A percentile compares a stretch with the other conserved stretches of the same genome.
These are phyloP conservation scores for Rhizopus sp. DNA, from an alignment of 371 early-diverging fungal genomes.

Conservation along the genomic window DNA sequence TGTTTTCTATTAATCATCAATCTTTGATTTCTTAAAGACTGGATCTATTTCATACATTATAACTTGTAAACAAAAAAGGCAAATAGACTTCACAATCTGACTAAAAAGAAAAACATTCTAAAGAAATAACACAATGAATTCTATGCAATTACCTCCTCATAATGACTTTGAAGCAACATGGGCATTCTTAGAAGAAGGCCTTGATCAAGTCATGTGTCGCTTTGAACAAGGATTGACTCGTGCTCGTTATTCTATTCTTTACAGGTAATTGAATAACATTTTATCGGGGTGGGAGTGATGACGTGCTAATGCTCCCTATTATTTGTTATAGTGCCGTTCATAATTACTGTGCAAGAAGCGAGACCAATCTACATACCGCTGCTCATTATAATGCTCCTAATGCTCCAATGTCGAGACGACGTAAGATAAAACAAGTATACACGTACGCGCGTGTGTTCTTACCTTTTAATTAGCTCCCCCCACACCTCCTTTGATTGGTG, in stretches of 20 bases:
- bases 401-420: constrained; percentile 32
- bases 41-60: too few species aligned
- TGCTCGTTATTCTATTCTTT: constrained; percentile 80
- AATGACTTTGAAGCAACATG: constrained; percentile 73
- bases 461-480: constrained; percentile 15
- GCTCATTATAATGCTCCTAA: constrained; percentile 11
- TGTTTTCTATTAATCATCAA: too few species aligned
- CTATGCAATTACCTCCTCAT: constrained; percentile 42
- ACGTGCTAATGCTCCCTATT: neutral
- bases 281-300: neutral
- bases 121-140: constrained; percentile 17
- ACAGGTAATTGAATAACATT: constrained; percentile 68
- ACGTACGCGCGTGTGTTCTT: neutral
- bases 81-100: too few species aligned
- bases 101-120: neutral
- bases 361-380: constrained; percentile 20
- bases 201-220: constrained; percentile 80
- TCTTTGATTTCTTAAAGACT: too few species aligned
- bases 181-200: constrained; percentile 73
- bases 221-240: constrained; percentile 76
- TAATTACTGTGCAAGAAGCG: constrained; percentile 75
- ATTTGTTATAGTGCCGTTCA: constrained; percentile 68
- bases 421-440: constrained; percentile 10
- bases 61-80: too few species aligned
- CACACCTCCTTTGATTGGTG: constrained; percentile 82